phyloP scores from a whole-genome alignment of 2,329 filamentous ascomycete genomes.

The Metarhizium humberi region DNA sequence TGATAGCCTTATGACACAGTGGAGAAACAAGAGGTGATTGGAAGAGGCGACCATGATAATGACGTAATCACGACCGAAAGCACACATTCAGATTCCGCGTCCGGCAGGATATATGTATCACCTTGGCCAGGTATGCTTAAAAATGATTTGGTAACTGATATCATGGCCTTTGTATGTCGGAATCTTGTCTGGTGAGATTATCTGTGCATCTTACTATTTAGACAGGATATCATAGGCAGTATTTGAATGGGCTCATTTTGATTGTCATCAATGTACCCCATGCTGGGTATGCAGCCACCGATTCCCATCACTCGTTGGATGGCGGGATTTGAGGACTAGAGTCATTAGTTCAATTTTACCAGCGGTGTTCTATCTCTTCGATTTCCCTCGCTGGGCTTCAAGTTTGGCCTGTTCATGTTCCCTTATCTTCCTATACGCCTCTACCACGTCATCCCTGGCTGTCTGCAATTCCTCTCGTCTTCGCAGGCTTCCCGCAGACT shows the following conservation, averaged over 20 bases:
- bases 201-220: too few relatives aligned
- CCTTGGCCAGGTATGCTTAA: too few relatives aligned
- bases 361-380: not conserved
- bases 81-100: not conserved
- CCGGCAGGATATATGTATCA: too few relatives aligned
- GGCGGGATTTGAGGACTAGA: not conserved
- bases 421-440: constrained; percentile 28
- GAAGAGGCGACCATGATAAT: not conserved
- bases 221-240: too few relatives aligned
- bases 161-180: too few relatives aligned
- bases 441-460: constrained; percentile 25
- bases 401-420: constrained; percentile 28
- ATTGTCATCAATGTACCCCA: too few relatives aligned
- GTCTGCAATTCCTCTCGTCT: constrained; percentile 29
- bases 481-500: constrained; percentile 28
- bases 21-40: too few relatives aligned
- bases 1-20: too few relatives aligned
- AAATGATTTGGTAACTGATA: too few relatives aligned
- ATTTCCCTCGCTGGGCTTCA: constrained; percentile 4
- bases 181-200: too few relatives aligned
- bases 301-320: not conserved
- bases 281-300: too few relatives aligned
- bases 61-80: not conserved
- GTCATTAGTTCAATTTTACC: not conserved
- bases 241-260: too few relatives aligned